Conservation (phyloP, 768 basidiomycete genomes). For the Phanerochaete sordida region DNA sequence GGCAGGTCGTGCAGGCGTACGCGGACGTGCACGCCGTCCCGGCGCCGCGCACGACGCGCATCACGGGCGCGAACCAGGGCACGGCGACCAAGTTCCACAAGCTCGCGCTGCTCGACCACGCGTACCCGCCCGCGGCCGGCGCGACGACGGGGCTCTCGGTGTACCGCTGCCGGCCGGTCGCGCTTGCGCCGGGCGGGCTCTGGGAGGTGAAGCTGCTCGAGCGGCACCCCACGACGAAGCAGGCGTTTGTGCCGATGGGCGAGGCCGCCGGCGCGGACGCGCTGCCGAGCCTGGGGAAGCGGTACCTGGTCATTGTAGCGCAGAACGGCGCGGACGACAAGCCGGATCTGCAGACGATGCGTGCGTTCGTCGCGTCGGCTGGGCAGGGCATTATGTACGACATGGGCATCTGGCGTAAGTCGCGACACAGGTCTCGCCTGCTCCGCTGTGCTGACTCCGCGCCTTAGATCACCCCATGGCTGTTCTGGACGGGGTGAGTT, state of each 20-base stretch:
- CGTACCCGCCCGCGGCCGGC: constrained; percentile 54
- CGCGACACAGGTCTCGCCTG: not conserved
- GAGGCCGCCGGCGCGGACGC: constrained; percentile 41
- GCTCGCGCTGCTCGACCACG: constrained; percentile 63
- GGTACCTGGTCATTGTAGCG: constrained; percentile 86
- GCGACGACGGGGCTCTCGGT: constrained; percentile 76
- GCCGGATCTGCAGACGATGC: constrained; percentile 71
- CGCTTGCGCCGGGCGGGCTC: constrained; percentile 33
- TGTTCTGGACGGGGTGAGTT: constrained; percentile 62
- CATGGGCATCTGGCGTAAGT: constrained; percentile 88
- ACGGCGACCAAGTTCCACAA: constrained; percentile 94
- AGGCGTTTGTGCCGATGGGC: constrained; percentile 95
- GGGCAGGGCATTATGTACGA: constrained; percentile 87
- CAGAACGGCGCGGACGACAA: constrained; percentile 70
- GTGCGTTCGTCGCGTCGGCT: constrained; percentile 78
- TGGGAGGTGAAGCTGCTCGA: constrained; percentile 75
- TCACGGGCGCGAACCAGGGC: constrained; percentile 84
- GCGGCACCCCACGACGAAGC: constrained; percentile 85
- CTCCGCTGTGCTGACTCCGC: constrained; percentile 3
- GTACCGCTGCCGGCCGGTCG: constrained; percentile 73
- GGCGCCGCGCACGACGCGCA: constrained; percentile 57
- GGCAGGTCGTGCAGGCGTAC: constrained; percentile 89
- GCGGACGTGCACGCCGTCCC: constrained; percentile 58
- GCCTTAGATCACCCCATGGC: constrained; percentile 88
- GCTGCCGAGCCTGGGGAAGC: constrained; percentile 38